Conservation (phyloP, 2,329 filamentous ascomycete genomes). For the Rutstroemia sp. region DNA sequence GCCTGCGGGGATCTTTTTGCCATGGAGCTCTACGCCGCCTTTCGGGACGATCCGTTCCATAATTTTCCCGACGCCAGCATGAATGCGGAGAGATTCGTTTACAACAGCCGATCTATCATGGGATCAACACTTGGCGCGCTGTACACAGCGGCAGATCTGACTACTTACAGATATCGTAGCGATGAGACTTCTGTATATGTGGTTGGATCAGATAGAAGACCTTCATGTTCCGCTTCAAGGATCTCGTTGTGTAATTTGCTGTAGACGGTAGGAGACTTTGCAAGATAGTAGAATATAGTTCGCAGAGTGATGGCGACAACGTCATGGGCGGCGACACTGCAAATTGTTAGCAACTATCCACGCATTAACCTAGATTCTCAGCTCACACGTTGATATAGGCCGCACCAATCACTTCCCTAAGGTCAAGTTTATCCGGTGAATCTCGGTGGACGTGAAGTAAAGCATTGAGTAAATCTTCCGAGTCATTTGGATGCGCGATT, state of each 20-base stretch:
- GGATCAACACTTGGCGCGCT: no score
- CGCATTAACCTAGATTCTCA: neutral
- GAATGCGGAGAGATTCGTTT: slow-evolving; percentile 42
- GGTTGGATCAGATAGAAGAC: neutral
- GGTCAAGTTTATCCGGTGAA: no score
- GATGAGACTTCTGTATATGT: neutral
- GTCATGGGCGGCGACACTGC: neutral
- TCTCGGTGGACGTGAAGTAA: no score
- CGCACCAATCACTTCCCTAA: neutral
- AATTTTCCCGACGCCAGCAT: slow-evolving; percentile 39
- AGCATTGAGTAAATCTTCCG: no score
- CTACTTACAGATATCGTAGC: slow-evolving; percentile 38
- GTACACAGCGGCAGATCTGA: no score
- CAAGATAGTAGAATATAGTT: neutral
- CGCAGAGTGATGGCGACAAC: neutral
- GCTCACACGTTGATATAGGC: neutral
- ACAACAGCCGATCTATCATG: slow-evolving; percentile 23
- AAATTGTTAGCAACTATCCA: no score
- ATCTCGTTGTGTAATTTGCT: slow-evolving; percentile 39
- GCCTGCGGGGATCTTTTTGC: slow-evolving; percentile 34
- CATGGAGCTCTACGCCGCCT: slow-evolving; percentile 36
- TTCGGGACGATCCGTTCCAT: slow-evolving; percentile 39
- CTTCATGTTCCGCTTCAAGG: slow-evolving; percentile 36
- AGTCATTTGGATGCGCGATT: no score
- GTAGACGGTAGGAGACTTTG: neutral